Base-by-base conservation (phyloP, 2,329 filamentous ascomycete genomes). In the Curvularia lunata region DNA sequence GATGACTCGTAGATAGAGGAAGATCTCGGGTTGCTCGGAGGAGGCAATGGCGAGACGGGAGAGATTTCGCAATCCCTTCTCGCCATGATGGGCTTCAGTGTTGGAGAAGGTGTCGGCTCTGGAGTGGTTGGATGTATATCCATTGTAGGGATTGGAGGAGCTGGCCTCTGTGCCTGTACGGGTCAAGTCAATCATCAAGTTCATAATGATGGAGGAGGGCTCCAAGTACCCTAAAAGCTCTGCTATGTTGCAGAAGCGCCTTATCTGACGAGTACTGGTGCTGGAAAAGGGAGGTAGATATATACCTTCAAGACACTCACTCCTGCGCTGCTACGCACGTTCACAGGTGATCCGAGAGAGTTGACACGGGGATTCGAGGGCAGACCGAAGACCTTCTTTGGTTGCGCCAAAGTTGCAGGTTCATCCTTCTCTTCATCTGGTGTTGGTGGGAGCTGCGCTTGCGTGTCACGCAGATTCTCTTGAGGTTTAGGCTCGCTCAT, bases 251-350 rank as follows among this genome's bases (percentile, higher is more conserved):
- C 40, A 56, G 58, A 28, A 45, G 34, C 23, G 48, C 16, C 28
- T 38, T 67, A 68, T 54, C 66, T 61, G n/a, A 67, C 54, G 30
- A 67, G 43, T 23, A 66, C 66, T 50, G 63, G 64, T 51, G 65
- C 49, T 51, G 65, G 66, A 42, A 67, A 62, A 48, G 66, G 58
- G 56, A 70, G 52, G 55, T 68, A 54, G 27, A 68, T 66, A 66
- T 68, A 61, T 71, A 76, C 73, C 66, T 75, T 74, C 61, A 77
- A 62, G 30, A 75, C 65, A 50, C 74, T 72, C 54, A 77, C 75
- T 30, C 73, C 71, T 13, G 74, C 75, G 55, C 69, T 75, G 56
- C 75, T 77, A 57, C 72, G 72, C 37, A 62, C 53, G 48, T 76
- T 74, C 52, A 72, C 68, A 37, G 67, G 64, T 23, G 65, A 65